Conservation (phyloP, 2,329 filamentous ascomycete genomes). For the Sarocladium oryzae region DNA sequence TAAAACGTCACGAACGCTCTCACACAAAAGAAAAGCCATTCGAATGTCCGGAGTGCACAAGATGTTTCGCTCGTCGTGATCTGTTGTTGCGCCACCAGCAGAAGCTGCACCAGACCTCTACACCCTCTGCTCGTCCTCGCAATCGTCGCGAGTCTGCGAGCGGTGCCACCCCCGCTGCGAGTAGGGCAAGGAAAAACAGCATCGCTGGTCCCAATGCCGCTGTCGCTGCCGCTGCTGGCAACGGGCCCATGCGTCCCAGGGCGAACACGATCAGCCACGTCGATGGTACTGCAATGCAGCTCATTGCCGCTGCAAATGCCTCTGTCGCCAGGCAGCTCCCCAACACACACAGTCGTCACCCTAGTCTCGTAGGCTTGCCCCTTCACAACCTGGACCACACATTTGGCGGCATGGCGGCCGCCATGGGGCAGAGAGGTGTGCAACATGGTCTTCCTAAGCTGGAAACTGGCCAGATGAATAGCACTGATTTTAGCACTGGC, state of each 20-base stretch:
- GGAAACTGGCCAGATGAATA: conserved; percentile 65
- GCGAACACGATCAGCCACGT: conserved; percentile 97
- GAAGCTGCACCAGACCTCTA: conserved; percentile 92
- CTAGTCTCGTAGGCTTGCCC: conserved; percentile 64
- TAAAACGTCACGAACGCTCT: conserved; percentile 96
- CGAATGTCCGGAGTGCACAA: conserved; percentile 86
- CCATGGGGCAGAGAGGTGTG: conserved; percentile 59
- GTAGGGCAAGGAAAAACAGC: conserved; percentile 86
- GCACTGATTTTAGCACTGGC: conserved; percentile 52
- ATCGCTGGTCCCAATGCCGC: conserved; percentile 52
- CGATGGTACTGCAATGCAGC: conserved; percentile 67
- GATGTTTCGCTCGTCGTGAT: conserved; percentile 93
- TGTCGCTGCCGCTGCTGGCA: conserved; percentile 35
- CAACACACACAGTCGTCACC: conserved; percentile 61
- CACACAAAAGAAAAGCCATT: conserved; percentile 99
- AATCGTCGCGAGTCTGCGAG: conserved; percentile 87
- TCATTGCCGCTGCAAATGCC: conserved; percentile 57
- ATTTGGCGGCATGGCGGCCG: conserved; percentile 66
- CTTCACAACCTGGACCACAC: conserved; percentile 50
- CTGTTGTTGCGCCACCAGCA: conserved; percentile 92
- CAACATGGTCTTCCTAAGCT: conserved; percentile 70
- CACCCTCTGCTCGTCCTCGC: conserved; percentile 77
- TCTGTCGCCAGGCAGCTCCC: conserved; percentile 43
- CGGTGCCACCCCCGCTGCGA: conserved; percentile 58
- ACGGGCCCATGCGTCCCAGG: conserved; percentile 64